Evolutionary conservation across 305 asterid species (phyloP).

Genomic region (Fraxinus angustifolia): DNA sequence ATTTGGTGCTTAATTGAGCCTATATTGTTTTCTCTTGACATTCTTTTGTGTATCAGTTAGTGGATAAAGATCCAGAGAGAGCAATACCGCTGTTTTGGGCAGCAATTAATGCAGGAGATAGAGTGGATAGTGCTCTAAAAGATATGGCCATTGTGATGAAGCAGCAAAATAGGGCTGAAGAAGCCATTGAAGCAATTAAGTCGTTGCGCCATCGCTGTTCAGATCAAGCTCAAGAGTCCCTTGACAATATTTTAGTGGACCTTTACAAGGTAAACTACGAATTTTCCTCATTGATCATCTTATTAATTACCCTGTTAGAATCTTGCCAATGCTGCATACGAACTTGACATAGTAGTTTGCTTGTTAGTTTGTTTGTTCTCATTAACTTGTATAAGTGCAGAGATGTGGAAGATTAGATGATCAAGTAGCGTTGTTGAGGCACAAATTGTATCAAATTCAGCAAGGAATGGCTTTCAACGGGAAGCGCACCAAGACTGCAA

Average conservation of each 20-base stretch:
- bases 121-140: conserved; percentile 93
- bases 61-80: conserved; percentile 93
- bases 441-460: conserved; percentile 68
- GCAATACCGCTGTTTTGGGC: conserved; percentile 94
- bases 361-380: neutral
- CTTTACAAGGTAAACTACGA: conserved; percentile 60
- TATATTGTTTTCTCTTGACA: neutral
- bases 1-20: neutral
- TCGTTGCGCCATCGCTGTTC: conserved; percentile 78
- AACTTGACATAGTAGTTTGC: neutral
- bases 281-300: neutral
- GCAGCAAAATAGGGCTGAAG: conserved; percentile 92
- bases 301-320: neutral
- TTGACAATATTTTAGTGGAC: conserved; percentile 80
- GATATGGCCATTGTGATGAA: conserved; percentile 99
- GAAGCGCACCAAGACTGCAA: conserved; percentile 83
- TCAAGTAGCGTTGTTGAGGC: conserved; percentile 61
- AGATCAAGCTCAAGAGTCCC: conserved; percentile 97
- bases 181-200: conserved; percentile 88
- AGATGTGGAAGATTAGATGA: conserved; percentile 96
- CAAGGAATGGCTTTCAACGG: conserved; percentile 97
- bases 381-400: conserved; percentile 29
- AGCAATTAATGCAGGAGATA: conserved; percentile 88
- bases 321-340: neutral
- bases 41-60: conserved; percentile 39